phyloP scores from a whole-genome alignment of 1,284 basidiomycete species.

The Ganoderma leucocontextum region DNA sequence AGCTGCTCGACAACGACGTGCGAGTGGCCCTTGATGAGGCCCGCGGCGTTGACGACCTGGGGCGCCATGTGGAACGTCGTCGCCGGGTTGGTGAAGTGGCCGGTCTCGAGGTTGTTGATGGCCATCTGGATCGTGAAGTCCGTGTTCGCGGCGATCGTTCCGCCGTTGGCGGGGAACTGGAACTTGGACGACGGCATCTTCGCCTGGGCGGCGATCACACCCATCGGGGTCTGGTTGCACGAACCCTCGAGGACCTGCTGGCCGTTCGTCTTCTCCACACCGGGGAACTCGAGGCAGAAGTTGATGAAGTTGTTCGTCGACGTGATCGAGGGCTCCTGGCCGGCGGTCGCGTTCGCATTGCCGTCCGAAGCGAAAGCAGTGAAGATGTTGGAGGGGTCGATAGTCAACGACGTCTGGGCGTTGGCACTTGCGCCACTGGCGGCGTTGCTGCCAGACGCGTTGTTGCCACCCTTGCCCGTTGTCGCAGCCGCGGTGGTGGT shows the following conservation, averaged over 20 bases:
- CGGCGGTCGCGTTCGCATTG: conserved; percentile 50
- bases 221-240: conserved; percentile 68
- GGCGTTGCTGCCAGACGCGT: conserved; percentile 14
- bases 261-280: conserved; percentile 66
- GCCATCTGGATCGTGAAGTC: conserved; percentile 59
- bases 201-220: conserved; percentile 53
- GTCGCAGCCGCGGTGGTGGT: background rate
- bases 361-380: conserved; percentile 60
- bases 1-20: conserved; percentile 66
- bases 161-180: conserved; percentile 55
- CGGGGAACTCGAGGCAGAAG: conserved; percentile 61
- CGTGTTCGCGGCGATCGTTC: conserved; percentile 52
- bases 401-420: conserved; percentile 44
- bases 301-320: conserved; percentile 80
- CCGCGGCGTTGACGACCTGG: conserved; percentile 49
- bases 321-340: conserved; percentile 67
- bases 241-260: conserved; percentile 64
- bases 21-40: conserved; percentile 61
- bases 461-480: background rate
- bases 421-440: conserved; percentile 33
- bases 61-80: conserved; percentile 60
- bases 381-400: conserved; percentile 62
- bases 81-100: conserved; percentile 63
- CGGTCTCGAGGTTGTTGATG: conserved; percentile 54
- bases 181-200: conserved; percentile 68